Evolutionary conservation across 1,284 basidiomycete genomes (phyloP), one percentile per base, ranked within the genome.

Genomic region (Neolentinus lepideus): DNA sequence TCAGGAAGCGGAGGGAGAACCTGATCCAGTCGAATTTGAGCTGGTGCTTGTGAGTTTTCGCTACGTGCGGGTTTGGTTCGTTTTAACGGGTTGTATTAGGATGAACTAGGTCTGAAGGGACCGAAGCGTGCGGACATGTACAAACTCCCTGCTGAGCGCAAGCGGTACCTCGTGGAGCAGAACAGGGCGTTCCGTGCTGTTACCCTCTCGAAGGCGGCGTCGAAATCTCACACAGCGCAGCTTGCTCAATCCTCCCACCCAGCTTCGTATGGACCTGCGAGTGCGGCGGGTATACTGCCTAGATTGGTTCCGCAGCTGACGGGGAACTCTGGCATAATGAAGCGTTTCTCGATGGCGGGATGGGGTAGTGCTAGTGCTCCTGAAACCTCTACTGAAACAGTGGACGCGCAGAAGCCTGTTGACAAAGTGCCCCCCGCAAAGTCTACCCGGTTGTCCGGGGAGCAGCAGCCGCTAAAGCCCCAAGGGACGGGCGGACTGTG

Each of bases 401-500:
- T 11, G 36, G 27, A n/a, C 12, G 21, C 38, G 43, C 35, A 25
- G 14, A 54, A 38, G 38, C 26, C 52, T 4, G 21, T 10, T 6
- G 38, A 48, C 16, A 51, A 31, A 38, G 24, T 54, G 29, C 26
- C 25, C 8, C 27, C 6, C 12, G 24, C 33, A 4, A 24, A 16
- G 16, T 36, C 51, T n/a, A 29, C n/a, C 38, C 6, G 27, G 26
- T 14, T 36, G 27, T 29, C 43, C 2, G 62, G 66, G 33, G 67
- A 70, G 16, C 33, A 61, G 1, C 59, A 63, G 14, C 64, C 72
- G 1, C 55, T 92, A 3, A 82, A 85, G 53, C 76, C 82, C 16
- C 89, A 92, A 63, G 75, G 63, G 11, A 91, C 89, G 0, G 89
- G 90, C 16, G 79, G 88, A 12, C 69, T 88, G 26, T 92, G 88